Conservation (phyloP, 768 basidiomycete species). For the Kwoniella dejecticola region DNA sequence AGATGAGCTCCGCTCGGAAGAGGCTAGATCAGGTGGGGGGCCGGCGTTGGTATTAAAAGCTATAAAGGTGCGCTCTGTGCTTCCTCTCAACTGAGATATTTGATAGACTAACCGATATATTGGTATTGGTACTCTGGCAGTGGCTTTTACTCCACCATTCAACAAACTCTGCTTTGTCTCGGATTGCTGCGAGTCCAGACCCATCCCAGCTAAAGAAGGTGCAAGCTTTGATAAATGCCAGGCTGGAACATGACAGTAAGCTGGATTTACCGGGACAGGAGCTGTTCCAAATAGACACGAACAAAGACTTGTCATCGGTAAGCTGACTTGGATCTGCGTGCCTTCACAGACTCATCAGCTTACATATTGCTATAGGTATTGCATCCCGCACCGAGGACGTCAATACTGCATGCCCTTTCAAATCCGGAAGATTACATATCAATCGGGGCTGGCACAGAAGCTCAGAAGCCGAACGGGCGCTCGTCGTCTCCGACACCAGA, state of each 20-base stretch:
- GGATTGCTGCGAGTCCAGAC: background rate
- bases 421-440: background rate
- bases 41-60: conserved; percentile 28
- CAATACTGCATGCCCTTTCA: conserved; percentile 41
- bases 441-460: background rate
- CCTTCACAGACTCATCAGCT: no score
- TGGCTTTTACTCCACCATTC: conserved; percentile 38
- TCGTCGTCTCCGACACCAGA: no score
- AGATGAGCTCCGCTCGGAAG: conserved; percentile 29
- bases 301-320: conserved; percentile 23
- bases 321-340: background rate
- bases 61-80: conserved; percentile 28
- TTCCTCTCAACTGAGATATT: background rate
- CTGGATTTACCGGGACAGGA: conserved; percentile 18
- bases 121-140: conserved; percentile 10
- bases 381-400: conserved; percentile 42
- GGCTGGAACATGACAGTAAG: conserved; percentile 3
- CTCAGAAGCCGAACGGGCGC: no score
- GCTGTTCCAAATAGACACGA: conserved; percentile 21
- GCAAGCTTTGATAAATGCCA: conserved; percentile 20
- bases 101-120: conserved; percentile 9
- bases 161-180: conserved; percentile 29
- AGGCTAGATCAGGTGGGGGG: conserved; percentile 37
- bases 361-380: no score
- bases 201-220: background rate